Percentiles rank a stretch among this genome's conserved stretches.
Evolutionary conservation across 2,329 filamentous ascomycete species (phyloP).

Genomic region (Pseudocercospora pini-densiflorae): DNA sequence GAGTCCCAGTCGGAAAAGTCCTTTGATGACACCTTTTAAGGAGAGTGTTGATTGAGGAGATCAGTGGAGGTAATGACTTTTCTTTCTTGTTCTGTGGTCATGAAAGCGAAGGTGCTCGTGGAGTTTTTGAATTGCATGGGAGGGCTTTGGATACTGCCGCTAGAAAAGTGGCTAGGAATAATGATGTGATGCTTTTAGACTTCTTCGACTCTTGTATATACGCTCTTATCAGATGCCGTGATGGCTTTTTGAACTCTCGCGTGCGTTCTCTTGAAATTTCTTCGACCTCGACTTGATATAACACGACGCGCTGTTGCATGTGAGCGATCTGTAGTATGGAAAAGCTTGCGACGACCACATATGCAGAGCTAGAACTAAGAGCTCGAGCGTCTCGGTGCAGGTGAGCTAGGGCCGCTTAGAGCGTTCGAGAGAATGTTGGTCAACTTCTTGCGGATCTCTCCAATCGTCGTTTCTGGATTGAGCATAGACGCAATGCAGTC

Average conservation of each 20-base stretch:
- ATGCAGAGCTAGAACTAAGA: background rate
- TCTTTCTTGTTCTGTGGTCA: background rate
- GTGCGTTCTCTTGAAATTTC: background rate
- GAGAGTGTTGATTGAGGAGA: slow-evolving; percentile 41
- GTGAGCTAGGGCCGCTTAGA: background rate
- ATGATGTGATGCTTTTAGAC: background rate
- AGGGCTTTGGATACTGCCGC: background rate
- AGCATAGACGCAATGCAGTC: slow-evolving; percentile 23
- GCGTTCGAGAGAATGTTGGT: background rate
- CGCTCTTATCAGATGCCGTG: background rate
- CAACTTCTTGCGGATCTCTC: background rate
- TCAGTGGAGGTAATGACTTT: slow-evolving; percentile 3
- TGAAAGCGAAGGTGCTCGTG: slow-evolving; percentile 19
- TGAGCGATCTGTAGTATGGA: background rate
- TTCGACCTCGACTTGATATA: background rate
- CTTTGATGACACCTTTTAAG: slow-evolving; percentile 41
- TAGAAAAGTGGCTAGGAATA: background rate
- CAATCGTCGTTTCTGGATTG: background rate
- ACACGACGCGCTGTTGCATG: background rate
- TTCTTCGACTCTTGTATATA: background rate
- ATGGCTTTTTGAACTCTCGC: background rate
- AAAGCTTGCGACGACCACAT: background rate
- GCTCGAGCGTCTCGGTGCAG: background rate
- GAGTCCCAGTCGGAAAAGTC: slow-evolving; percentile 55
- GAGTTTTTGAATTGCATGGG: slow-evolving; percentile 4